These are phyloP conservation scores for Aphanomyces euteiches DNA, from an alignment of 352 stramenopile species.

Conservation along the genomic window DNA sequence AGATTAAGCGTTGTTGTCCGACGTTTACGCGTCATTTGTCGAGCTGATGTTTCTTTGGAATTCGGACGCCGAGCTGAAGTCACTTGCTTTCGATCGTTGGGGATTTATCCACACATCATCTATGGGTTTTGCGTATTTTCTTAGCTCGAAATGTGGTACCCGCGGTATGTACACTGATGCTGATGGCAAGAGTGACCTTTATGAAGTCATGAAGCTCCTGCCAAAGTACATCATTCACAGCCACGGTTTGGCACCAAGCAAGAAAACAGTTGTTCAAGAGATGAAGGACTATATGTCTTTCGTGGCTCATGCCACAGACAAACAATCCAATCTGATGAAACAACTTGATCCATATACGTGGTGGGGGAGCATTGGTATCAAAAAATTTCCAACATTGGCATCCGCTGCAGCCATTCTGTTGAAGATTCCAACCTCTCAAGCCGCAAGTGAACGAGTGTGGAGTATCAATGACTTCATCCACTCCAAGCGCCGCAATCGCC, in stretches of 20 bases:
- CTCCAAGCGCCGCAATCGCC: background rate
- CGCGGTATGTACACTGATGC: background rate
- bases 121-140: too few species aligned
- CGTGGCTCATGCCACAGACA: background rate
- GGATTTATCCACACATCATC: too few species aligned
- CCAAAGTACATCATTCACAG: background rate
- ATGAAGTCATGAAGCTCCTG: background rate
- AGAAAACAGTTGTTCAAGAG: background rate
- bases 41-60: too few species aligned
- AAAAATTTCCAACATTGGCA: background rate
- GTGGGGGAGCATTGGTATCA: background rate
- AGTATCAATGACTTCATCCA: constrained; percentile 1
- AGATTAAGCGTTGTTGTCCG: too few species aligned
- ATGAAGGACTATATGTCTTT: background rate
- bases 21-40: too few species aligned
- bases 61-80: too few species aligned
- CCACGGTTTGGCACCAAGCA: background rate
- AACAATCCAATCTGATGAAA: background rate
- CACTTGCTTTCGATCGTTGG: too few species aligned
- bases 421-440: background rate
- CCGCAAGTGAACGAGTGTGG: background rate
- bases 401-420: background rate
- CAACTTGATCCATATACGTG: background rate
- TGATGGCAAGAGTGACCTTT: background rate
- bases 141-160: too few species aligned